A percentile compares a stretch with the other conserved stretches of the same genome.
Evolutionary conservation across 2,329 filamentous ascomycete genomes (phyloP).

Genomic region (Xylaria sp.): DNA sequence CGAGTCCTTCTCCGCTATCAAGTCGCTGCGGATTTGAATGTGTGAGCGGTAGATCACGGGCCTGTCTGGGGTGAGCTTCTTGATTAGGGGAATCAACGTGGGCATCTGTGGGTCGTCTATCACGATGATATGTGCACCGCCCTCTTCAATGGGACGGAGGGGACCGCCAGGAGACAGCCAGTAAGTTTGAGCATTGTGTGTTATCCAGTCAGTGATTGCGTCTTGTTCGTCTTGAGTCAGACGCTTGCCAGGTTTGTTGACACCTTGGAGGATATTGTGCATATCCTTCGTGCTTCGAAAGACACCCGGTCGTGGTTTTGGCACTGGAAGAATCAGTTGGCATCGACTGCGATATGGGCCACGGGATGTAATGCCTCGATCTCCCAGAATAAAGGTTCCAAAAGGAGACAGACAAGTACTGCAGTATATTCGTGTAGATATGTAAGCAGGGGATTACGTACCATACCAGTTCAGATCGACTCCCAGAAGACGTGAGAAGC

Average conservation of each 20-base stretch:
- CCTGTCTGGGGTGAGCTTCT: conserved; percentile 74
- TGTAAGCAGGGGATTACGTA: conserved; percentile 1
- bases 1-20: conserved; percentile 70
- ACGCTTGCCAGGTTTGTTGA: conserved; percentile 72
- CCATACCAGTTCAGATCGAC: conserved; percentile 78
- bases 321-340: conserved; percentile 60
- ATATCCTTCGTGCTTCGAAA: conserved; percentile 89
- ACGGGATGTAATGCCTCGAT: background rate
- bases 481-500: conserved; percentile 73
- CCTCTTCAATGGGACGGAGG: conserved; percentile 70
- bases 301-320: conserved; percentile 80
- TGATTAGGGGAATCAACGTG: conserved; percentile 78
- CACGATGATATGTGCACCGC: conserved; percentile 80
- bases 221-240: conserved; percentile 71
- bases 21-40: conserved; percentile 82
- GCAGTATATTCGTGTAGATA: background rate
- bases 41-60: conserved; percentile 85
- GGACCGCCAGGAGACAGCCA: conserved; percentile 78
- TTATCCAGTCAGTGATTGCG: conserved; percentile 76
- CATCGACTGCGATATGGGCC: background rate
- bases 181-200: conserved; percentile 77
- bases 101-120: conserved; percentile 87
- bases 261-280: conserved; percentile 89
- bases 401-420: background rate
- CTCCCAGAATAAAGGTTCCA: background rate